These are phyloP conservation scores for Huntiella moniliformis DNA, from an alignment of 2,329 filamentous ascomycete genomes.

Conservation along the genomic window DNA sequence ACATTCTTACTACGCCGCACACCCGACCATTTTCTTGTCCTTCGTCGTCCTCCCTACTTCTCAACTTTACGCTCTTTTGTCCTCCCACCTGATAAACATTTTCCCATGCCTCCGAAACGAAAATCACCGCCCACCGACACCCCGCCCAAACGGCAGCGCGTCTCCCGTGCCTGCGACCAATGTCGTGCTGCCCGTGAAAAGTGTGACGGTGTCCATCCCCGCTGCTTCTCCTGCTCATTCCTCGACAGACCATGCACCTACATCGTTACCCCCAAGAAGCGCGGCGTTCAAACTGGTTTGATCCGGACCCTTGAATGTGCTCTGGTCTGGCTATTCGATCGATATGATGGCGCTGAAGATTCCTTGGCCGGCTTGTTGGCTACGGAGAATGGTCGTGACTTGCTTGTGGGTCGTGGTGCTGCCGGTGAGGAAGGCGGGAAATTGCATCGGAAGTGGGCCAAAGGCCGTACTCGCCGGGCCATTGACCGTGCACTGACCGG, in stretches of 20 bases:
- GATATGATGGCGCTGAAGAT: conserved; percentile 39
- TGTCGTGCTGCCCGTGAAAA: conserved; percentile 50
- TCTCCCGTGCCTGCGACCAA: conserved; percentile 51
- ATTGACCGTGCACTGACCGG: conserved; percentile 43
- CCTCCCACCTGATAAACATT: no score
- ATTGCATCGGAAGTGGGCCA: conserved; percentile 43
- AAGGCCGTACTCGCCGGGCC: conserved; percentile 40
- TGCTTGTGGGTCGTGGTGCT: conserved; percentile 32
- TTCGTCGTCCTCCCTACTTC: no score
- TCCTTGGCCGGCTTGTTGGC: conserved; percentile 36
- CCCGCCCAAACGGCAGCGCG: conserved; percentile 39
- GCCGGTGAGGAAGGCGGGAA: conserved; percentile 28
- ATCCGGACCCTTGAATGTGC: conserved; percentile 54
- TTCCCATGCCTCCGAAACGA: no score
- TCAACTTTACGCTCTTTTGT: not conserved
- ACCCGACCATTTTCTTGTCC: no score
- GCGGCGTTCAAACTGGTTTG: conserved; percentile 64
- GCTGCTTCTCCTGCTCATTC: conserved; percentile 46
- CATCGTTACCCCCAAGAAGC: conserved; percentile 53
- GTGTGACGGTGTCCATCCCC: conserved; percentile 50
- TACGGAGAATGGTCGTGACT: conserved; percentile 23
- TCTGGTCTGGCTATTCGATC: conserved; percentile 46
- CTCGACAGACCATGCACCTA: conserved; percentile 51
- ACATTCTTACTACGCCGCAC: no score
- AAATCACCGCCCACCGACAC: conserved; percentile 11